These are phyloP conservation scores for Penicillium chermesinum DNA, from an alignment of 495 filamentous ascomycete genomes.

Conservation along the genomic window DNA sequence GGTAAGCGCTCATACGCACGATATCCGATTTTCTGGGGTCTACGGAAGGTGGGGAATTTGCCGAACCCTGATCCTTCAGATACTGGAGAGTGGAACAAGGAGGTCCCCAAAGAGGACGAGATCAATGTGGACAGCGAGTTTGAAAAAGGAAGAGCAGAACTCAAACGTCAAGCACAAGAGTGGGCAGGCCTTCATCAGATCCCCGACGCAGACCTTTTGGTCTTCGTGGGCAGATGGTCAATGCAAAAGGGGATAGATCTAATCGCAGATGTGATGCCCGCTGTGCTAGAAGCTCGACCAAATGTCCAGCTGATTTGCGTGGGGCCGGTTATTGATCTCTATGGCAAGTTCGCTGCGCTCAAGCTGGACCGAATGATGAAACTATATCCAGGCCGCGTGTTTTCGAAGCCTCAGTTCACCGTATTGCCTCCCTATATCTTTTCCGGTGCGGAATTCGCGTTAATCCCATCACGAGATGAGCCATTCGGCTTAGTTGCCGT, in stretches of 20 bases:
- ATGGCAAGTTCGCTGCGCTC: slow-evolving; percentile 70
- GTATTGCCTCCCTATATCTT: slow-evolving; percentile 70
- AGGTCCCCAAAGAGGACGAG: slow-evolving; percentile 46
- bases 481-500: slow-evolving; percentile 79
- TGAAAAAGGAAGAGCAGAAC: slow-evolving; percentile 51
- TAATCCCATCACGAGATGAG: slow-evolving; percentile 76
- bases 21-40: slow-evolving; percentile 75
- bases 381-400: slow-evolving; percentile 70
- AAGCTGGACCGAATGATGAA: slow-evolving; percentile 71
- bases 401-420: slow-evolving; percentile 72
- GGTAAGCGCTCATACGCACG: slow-evolving; percentile 69
- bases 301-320: slow-evolving; percentile 67
- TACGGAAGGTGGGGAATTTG: slow-evolving; percentile 63
- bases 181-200: slow-evolving; percentile 67
- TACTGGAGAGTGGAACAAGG: slow-evolving; percentile 61
- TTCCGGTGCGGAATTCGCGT: slow-evolving; percentile 71
- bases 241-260: slow-evolving; percentile 76
- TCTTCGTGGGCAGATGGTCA: slow-evolving; percentile 76
- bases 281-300: slow-evolving; percentile 61
- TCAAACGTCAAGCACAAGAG: slow-evolving; percentile 67
- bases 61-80: slow-evolving; percentile 76
- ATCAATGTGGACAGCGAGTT: slow-evolving; percentile 53
- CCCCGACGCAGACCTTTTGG: slow-evolving; percentile 65
- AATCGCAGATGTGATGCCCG: slow-evolving; percentile 71
- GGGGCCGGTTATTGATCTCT: slow-evolving; percentile 72